Conservation (phyloP, 2,329 filamentous ascomycete genomes). For the Aureobasidium sp. region DNA sequence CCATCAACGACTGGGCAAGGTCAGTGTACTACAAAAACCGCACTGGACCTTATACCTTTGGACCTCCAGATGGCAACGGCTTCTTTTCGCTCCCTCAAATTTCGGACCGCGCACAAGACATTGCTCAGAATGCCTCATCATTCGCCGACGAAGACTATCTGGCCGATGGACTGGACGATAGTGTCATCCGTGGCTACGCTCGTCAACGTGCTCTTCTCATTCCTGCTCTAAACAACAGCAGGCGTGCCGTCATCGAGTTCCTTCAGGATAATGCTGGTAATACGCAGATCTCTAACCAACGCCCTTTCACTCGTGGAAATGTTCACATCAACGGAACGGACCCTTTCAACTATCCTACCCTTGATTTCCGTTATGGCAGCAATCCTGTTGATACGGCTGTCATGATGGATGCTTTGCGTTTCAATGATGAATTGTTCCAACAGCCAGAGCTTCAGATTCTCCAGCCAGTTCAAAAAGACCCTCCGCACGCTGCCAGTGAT, state of each 20-base stretch:
- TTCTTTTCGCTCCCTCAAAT: constrained; percentile 26
- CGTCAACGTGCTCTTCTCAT: constrained; percentile 23
- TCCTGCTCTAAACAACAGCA: constrained; percentile 21
- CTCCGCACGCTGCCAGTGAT: constrained; percentile 25
- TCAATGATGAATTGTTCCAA: constrained; percentile 25
- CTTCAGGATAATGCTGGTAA: constrained; percentile 28
- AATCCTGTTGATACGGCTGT: constrained; percentile 27
- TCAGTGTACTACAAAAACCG: constrained; percentile 18
- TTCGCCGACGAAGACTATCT: constrained; percentile 22
- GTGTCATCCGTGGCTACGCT: constrained; percentile 23
- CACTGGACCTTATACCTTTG: constrained; percentile 26
- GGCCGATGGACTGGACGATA: constrained; percentile 17
- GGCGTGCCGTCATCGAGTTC: constrained; percentile 25
- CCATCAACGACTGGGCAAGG: constrained; percentile 23
- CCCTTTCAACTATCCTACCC: constrained; percentile 19
- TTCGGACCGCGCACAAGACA: constrained; percentile 15
- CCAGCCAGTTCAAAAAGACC: constrained; percentile 23
- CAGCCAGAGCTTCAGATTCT: constrained; percentile 22
- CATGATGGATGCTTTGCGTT: constrained; percentile 21
- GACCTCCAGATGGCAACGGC: constrained; percentile 21
- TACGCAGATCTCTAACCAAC: constrained; percentile 27
- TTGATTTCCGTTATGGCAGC: constrained; percentile 25
- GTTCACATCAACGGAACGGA: constrained; percentile 23
- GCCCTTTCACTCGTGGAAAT: constrained; percentile 25
- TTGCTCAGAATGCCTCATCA: constrained; percentile 14